phyloP scores from a whole-genome alignment of 352 stramenopile genomes.

The Pythium dissimile region DNA sequence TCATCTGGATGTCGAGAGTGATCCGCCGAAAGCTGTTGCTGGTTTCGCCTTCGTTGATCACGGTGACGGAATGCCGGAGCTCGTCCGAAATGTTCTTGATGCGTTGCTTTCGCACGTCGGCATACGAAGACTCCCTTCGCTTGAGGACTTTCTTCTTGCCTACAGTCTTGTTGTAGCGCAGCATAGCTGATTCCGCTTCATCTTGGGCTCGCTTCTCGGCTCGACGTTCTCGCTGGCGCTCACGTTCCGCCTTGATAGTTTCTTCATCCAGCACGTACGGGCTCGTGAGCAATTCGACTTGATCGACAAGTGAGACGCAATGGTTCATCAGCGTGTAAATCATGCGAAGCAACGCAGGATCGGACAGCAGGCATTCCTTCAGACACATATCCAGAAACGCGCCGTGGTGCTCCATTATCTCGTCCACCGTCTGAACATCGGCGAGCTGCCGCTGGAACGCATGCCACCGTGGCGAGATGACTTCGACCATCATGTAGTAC shows the following conservation, averaged over 20 bases:
- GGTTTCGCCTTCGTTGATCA: slow-evolving; percentile 47
- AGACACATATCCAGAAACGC: slow-evolving; percentile 96
- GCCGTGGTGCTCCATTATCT: slow-evolving; percentile 93
- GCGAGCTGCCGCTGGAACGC: slow-evolving; percentile 85
- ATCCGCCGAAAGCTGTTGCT: slow-evolving; percentile 77
- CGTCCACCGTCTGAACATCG: slow-evolving; percentile 87
- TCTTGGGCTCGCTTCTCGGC: slow-evolving; percentile 78
- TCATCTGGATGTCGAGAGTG: slow-evolving; percentile 77
- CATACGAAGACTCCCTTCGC: slow-evolving; percentile 64
- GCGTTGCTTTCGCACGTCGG: slow-evolving; percentile 71
- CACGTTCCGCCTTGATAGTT: slow-evolving; percentile 78
- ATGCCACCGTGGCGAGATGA: slow-evolving; percentile 93
- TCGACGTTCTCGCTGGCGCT: slow-evolving; percentile 69
- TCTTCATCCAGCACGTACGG: slow-evolving; percentile 85
- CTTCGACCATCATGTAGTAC: slow-evolving; percentile 98
- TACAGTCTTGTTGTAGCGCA: slow-evolving; percentile 45
- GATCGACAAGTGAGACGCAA: slow-evolving; percentile 93
- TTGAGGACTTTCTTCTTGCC: slow-evolving; percentile 66
- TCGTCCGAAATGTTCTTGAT: slow-evolving; percentile 83
- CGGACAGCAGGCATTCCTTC: slow-evolving; percentile 97
- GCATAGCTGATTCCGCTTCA: slow-evolving; percentile 71
- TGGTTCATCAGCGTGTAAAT: slow-evolving; percentile 97
- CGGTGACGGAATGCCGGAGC: slow-evolving; percentile 66
- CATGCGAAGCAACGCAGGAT: slow-evolving; percentile 91
- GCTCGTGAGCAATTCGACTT: slow-evolving; percentile 90